Conservation (phyloP, 352 stramenopile species). For the Globisporangium canariense region DNA sequence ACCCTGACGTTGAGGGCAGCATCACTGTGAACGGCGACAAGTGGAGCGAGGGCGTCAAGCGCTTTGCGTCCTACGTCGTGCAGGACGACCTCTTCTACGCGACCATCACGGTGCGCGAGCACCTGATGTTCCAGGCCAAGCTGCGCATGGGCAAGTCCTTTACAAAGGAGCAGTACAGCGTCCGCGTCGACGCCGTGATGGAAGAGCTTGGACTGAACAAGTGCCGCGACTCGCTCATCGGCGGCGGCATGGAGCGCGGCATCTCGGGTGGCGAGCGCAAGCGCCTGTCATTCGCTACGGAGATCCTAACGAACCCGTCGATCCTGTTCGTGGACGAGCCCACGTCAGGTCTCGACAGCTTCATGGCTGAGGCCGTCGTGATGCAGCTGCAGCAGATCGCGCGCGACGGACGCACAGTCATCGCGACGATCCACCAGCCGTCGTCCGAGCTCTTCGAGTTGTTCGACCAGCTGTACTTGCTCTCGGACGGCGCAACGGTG, state of each 20-base stretch:
- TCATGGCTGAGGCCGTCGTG: slow-evolving; percentile 48
- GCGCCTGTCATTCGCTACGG: slow-evolving; percentile 76
- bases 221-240: slow-evolving; percentile 58
- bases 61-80: slow-evolving; percentile 66
- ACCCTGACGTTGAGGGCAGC: slow-evolving; percentile 57
- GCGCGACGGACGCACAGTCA: slow-evolving; percentile 77
- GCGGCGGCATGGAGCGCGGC: slow-evolving; percentile 32
- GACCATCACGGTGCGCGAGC: slow-evolving; percentile 89
- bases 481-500: slow-evolving; percentile 43
- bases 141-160: slow-evolving; percentile 61
- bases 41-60: slow-evolving; percentile 32
- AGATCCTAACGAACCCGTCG: slow-evolving; percentile 75
- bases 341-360: slow-evolving; percentile 60
- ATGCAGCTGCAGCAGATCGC: slow-evolving; percentile 65
- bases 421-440: slow-evolving; percentile 90
- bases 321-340: slow-evolving; percentile 86
- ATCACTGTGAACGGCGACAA: slow-evolving; percentile 65
- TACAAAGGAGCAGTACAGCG: slow-evolving; percentile 24
- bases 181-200: slow-evolving; percentile 49
- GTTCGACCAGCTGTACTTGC: slow-evolving; percentile 59
- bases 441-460: slow-evolving; percentile 54
- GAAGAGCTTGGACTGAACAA: slow-evolving; percentile 56
- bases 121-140: slow-evolving; percentile 80
- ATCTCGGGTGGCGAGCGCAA: slow-evolving; percentile 81
- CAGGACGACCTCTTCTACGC: slow-evolving; percentile 89